Evolutionary conservation across 495 filamentous ascomycete species (phyloP), one percentile per base, ranked within the genome.

Genomic region (Chaetomium tenue): DNA sequence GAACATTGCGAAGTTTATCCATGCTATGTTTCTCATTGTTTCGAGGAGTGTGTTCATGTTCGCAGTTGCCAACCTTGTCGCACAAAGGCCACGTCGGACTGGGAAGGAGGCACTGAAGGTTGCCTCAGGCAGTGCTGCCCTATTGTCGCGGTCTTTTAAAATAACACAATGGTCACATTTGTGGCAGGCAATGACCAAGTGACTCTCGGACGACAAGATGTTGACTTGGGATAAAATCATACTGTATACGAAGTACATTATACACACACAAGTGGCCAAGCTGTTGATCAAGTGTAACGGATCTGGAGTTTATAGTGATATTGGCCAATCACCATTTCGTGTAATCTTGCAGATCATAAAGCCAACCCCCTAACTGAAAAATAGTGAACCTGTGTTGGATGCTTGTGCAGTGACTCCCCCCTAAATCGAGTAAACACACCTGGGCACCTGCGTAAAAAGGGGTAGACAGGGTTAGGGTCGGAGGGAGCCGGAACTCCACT

Each of bases 391-490:
- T 12, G 39, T 7, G 2, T 11, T 40, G 3, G 39, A 40, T 11
- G 39, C 30, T 40, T 15, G 13, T 40, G 39, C 13, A 15, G 39
- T 60, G 3, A 23, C n/a, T 13, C 6, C 8, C 58, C 58, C 58
- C 58, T 60, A 39, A 50, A 60, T 12, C 20, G n/a, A 50, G 42
- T 60, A 60, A 50, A 60, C 42, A 60, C 48, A 60, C 15, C 22
- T 30, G 6, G 3, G 6, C 28, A 30, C 3, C 28, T 30, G 28
- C 6, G 28, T 5, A 50, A 52, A 25, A 15, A 23, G 48, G 23
- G 22, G 3, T 26, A 2, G 48, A 26, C 12, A 52, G 48, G 48
- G 23, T 47, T 52, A 52, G 48, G 48, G 48, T 52, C 16, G 26
- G 48, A 7, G 6, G 22, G 8, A 50, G 6, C 47, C n/a, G 3